Conservation (phyloP, 2,329 filamentous ascomycete species). For the Alternaria panax region DNA sequence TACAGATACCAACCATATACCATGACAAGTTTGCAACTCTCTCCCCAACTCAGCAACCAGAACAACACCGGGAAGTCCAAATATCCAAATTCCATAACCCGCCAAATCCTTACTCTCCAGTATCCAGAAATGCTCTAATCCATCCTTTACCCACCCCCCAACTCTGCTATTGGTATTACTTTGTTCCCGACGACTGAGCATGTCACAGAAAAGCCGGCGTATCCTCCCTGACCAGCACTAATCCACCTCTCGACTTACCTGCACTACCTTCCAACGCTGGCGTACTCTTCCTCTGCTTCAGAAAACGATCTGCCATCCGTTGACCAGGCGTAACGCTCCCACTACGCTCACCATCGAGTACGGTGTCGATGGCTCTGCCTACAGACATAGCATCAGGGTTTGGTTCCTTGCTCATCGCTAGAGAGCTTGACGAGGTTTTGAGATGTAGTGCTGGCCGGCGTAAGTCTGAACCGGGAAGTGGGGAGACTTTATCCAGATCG, state of each 20-base stretch:
- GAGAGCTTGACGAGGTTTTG: conserved; percentile 20
- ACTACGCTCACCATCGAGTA: conserved; percentile 14
- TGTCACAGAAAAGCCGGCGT: conserved; percentile 33
- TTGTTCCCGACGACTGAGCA: not conserved
- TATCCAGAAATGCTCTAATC: not conserved
- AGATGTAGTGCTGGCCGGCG: conserved; percentile 9
- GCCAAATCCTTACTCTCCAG: not conserved
- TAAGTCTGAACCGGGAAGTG: conserved; percentile 15
- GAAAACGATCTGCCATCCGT: conserved; percentile 41
- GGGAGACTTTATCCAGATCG: not conserved
- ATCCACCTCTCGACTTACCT: conserved; percentile 7
- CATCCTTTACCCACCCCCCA: not conserved
- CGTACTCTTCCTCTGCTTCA: conserved; percentile 29
- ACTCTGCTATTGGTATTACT: not conserved
- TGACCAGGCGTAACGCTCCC: conserved; percentile 41
- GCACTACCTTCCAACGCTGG: not conserved
- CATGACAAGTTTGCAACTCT: not conserved
- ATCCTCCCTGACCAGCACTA: conserved; percentile 27
- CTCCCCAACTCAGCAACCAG: not conserved
- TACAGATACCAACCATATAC: not conserved
- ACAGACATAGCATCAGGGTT: conserved; percentile 11
- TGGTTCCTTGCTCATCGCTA: conserved; percentile 28
- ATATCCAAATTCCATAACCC: not conserved
- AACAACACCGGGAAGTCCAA: not conserved
- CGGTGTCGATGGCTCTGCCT: conserved; percentile 19